phyloP scores from a whole-genome alignment of 2,329 filamentous ascomycete genomes.

The Botrytis sinoallii region DNA sequence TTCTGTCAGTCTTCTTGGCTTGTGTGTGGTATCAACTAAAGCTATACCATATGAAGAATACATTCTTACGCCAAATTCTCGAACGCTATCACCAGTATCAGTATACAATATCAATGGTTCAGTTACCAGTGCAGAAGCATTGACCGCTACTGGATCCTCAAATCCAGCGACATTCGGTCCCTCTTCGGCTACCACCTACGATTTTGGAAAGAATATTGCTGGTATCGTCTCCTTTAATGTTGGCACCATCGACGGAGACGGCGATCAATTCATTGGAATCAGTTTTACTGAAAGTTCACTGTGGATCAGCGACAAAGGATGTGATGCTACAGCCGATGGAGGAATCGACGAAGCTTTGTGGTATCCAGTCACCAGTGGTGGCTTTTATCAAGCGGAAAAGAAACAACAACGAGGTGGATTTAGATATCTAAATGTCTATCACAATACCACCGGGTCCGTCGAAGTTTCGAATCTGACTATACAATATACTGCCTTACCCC shows the following conservation, averaged over 20 bases:
- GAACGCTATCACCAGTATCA: conserved; percentile 32
- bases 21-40: not conserved
- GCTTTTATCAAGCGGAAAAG: conserved; percentile 42
- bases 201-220: conserved; percentile 42
- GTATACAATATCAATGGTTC: conserved; percentile 37
- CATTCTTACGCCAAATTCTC: conserved; percentile 37
- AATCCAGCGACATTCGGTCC: conserved; percentile 28
- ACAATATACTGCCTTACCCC: conserved; percentile 42
- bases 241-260: conserved; percentile 25
- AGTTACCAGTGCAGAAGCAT: conserved; percentile 30
- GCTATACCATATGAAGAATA: conserved; percentile 38
- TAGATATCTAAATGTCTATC: conserved; percentile 48
- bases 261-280: conserved; percentile 39
- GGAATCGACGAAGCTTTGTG: conserved; percentile 49
- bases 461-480: conserved; percentile 36
- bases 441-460: conserved; percentile 32
- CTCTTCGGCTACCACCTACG: conserved; percentile 40
- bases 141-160: conserved; percentile 8
- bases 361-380: conserved; percentile 42
- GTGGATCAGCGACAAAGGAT: conserved; percentile 47
- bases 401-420: conserved; percentile 49
- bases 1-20: not conserved
- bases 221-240: conserved; percentile 41
- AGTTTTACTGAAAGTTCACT: conserved; percentile 43
- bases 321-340: conserved; percentile 47